A percentile compares a stretch with the other conserved stretches of the same genome.
phyloP scores from a whole-genome alignment of 176 grass and related monocot species.

The Alloteropsis semialata region DNA sequence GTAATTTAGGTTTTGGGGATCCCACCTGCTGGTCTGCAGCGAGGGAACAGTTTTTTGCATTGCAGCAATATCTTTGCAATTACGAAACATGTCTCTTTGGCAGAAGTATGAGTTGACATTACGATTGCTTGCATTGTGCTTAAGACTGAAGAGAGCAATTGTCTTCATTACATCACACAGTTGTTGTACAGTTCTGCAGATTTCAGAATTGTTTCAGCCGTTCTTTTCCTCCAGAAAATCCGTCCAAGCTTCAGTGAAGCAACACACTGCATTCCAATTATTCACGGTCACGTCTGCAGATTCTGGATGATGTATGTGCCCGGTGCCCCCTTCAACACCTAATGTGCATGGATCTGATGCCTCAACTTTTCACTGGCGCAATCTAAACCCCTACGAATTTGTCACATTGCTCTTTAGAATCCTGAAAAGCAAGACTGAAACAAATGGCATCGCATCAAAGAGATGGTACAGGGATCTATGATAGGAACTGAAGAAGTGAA shows the following conservation, averaged over 20 bases:
- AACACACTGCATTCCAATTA: constrained; percentile 26
- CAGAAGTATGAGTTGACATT: constrained; percentile 11
- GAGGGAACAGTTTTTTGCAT: not conserved
- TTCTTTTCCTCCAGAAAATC: not conserved
- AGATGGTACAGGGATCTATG: not conserved
- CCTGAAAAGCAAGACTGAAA: constrained; percentile 10
- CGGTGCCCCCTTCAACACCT: constrained; percentile 9
- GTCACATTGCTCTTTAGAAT: constrained; percentile 38
- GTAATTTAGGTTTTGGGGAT: not conserved
- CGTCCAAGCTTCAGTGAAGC: not conserved
- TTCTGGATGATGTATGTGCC: constrained; percentile 22
- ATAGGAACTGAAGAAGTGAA: constrained; percentile 13
- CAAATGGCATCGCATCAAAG: constrained; percentile 22
- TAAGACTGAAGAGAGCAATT: not conserved
- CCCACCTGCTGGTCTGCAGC: not conserved
- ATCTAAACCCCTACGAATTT: constrained; percentile 30
- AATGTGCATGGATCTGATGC: constrained; percentile 10
- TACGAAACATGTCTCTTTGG: not conserved
- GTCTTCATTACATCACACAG: not conserved
- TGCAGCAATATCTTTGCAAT: not conserved
- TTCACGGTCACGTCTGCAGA: constrained; percentile 43
- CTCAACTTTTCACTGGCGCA: constrained; percentile 1
- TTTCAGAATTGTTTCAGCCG: not conserved
- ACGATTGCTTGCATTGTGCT: constrained; percentile 8
- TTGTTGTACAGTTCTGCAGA: not conserved